These are phyloP conservation scores for Chlorella sp. DNA, from an alignment of 139 green algal species.

Conservation along the genomic window DNA sequence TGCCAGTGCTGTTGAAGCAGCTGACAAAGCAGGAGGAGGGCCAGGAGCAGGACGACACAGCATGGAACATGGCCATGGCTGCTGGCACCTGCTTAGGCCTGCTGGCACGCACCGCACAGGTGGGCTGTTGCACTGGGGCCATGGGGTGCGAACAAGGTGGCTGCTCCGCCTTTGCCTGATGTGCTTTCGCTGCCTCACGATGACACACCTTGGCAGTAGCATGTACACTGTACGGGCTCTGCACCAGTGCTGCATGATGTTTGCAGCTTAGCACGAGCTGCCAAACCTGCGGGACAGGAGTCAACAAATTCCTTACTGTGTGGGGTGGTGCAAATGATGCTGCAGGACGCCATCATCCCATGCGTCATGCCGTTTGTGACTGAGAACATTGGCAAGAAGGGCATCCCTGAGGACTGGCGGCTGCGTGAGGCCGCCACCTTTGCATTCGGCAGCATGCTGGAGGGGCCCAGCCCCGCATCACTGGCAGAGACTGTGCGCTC, in stretches of 20 bases:
- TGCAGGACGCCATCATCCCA: too few relatives aligned
- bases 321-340: conserved; percentile 54
- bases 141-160: too few relatives aligned
- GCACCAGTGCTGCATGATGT: too few relatives aligned
- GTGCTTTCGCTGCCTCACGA: too few relatives aligned
- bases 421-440: conserved; percentile 89
- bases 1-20: conserved; percentile 89
- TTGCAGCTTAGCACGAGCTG: too few relatives aligned
- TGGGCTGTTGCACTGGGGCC: too few relatives aligned
- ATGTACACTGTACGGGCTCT: too few relatives aligned
- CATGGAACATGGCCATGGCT: conserved; percentile 91
- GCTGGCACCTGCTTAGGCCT: conserved; percentile 84
- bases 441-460: conserved; percentile 93
- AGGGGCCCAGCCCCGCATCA: conserved; percentile 65
- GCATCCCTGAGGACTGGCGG: conserved; percentile 76
- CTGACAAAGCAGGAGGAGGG: conserved; percentile 97
- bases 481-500: conserved; percentile 63
- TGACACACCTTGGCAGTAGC: too few relatives aligned
- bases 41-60: conserved; percentile 80
- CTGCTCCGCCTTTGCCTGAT: too few relatives aligned
- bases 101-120: too few relatives aligned
- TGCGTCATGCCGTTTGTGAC: conserved; percentile 71
- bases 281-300: too few relatives aligned
- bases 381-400: conserved; percentile 76
- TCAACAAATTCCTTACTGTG: too few relatives aligned